Base-by-base conservation (phyloP, 208 protist species). In the Leishmania amazonensis region DNA sequence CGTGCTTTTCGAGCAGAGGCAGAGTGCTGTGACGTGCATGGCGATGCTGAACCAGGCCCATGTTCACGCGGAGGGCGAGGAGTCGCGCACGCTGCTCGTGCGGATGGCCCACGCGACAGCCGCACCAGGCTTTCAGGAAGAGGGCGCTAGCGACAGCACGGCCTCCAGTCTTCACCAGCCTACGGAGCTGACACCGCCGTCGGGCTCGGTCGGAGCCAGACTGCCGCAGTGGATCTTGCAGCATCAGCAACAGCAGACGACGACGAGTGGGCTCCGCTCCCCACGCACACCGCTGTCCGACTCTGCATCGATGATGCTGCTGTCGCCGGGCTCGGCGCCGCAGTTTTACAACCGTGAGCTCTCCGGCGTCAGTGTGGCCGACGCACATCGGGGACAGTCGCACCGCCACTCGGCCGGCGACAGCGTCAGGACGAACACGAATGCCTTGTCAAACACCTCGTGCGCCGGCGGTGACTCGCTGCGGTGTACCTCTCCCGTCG, bases 1-100 rank as follows among this genome's bases (percentile, higher is more conserved):
- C 81, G 91, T 95, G 1, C 83, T 95, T n/a, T 93, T 93, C 75
- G 89, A 93, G 76, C 74, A 83, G 5, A 75, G 68, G 51, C 81
- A 83, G 7, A 81, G 85, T 40, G 91, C 91, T 4, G 80, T 81
- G 35, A 47, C 75, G 13, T 95, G 91, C 76, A 79, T 95, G 40
- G 47, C 72, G 60, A 54, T 65, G 60, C 76, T 85, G 47, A 85
- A 85, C 76, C 81, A 85, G 53, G 76, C 77, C 45, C 58, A 80
- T 31, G 19, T 85, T 45, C 4, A 45, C 31, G 45, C 58, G 13
- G 77, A 81, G 19, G 76, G 72, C 11, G 81, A 77, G 68, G 62
- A 80, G 81, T 21, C 76, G 40, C 81, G 76, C 38, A 76, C 60
- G 76, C 81, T 85, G 76, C 24, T 77, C 31, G 81, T 85, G 70